These are phyloP conservation scores for Tolypocladium album DNA, from an alignment of 2,329 filamentous ascomycete species.

Conservation along the genomic window DNA sequence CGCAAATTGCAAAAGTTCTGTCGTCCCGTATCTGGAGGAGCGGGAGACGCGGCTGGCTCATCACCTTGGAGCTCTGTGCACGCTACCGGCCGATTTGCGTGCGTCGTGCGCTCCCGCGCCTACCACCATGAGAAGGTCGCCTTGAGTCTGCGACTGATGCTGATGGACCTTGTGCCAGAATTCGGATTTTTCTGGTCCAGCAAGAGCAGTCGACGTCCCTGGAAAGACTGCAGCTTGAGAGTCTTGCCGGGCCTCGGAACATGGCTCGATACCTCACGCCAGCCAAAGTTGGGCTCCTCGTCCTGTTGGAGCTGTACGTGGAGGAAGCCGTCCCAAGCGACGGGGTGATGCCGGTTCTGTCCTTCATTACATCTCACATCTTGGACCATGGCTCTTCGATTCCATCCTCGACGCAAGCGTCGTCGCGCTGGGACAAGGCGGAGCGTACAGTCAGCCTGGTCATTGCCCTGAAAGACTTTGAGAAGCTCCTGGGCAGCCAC, in stretches of 20 bases:
- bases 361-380: constrained; percentile 66
- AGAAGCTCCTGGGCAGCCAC: constrained; percentile 42
- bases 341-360: constrained; percentile 65
- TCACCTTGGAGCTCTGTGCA: not conserved
- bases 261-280: constrained; percentile 86
- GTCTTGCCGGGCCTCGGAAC: not conserved
- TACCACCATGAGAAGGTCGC: not conserved
- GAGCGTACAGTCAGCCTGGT: constrained; percentile 41
- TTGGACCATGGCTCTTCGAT: constrained; percentile 34
- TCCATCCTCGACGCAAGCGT: constrained; percentile 12
- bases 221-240: not conserved
- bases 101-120: not conserved
- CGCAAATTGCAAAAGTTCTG: too few relatives aligned
- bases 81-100: not conserved
- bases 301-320: constrained; percentile 72
- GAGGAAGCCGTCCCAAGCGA: constrained; percentile 57
- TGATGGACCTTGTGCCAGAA: not conserved
- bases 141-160: not conserved
- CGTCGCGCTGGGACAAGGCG: constrained; percentile 34
- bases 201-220: not conserved
- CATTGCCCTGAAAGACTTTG: constrained; percentile 46
- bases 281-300: constrained; percentile 73
- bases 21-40: not conserved
- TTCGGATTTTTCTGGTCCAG: not conserved
- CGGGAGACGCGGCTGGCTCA: not conserved